Base-by-base conservation (phyloP, 495 filamentous ascomycete species). In the Hyaloscypha bicolor region DNA sequence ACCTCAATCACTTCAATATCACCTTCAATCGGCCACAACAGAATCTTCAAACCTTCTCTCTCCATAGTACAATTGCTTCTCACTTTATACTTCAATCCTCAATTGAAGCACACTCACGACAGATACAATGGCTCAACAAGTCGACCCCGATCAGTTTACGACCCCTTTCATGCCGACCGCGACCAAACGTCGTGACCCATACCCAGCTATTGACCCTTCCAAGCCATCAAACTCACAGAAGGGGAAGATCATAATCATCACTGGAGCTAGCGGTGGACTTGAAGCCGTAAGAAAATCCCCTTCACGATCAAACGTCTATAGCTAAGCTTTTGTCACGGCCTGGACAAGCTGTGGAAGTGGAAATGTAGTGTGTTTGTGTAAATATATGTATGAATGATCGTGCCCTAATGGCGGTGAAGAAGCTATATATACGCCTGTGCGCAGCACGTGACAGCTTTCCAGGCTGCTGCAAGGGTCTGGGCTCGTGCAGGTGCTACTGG, bases 241-340 rank as follows among this genome's bases (percentile, higher is more conserved):
- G 1, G 77, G 73, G 2, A 81, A 79, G 62, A 77, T 79, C 31
- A 65, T 79, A 22, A 56, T 82, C 31, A 75, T 83, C 60, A 78
- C 79, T 45, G 79, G 80, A 5, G 80, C 72, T 29, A 72, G 72
- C 48, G 64, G 71, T 25, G 79, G 79, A 48, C 72, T 82, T 56
- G 80, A 76, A 42, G 72, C 66, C 37, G 74, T 70, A 69, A 60
- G 59, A 30, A 29, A 14, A 30, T 31, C 29, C 30, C 55, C 31
- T 22, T 39, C 65, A 37, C 57, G 55, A 31, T 25, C 21, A 55
- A 45, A 22, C 25, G 52, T 42, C 30, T 22, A 32, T 53, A 19
- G 55, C 16, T 55, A 61, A 56, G 25, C 25, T n/a, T n/a, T n/a
- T n/a, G n/a, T n/a, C n/a, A n/a, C n/a, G n/a, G n/a, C n/a, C n/a